Conservation (phyloP, 208 protist species). For the Crithidia fasciculata region DNA sequence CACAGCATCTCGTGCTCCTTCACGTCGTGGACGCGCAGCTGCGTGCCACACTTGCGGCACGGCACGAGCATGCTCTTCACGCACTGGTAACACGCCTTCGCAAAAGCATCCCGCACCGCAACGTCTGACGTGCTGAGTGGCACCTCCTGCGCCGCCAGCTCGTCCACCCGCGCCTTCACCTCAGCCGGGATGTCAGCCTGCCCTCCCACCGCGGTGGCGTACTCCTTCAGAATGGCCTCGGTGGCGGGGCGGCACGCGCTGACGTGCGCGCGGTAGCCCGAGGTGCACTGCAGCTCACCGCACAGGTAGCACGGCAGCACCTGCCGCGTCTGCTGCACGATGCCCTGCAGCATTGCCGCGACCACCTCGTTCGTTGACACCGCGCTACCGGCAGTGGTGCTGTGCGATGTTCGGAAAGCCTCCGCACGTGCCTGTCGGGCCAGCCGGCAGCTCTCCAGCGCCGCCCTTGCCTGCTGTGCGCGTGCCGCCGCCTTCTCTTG, state of each 20-base stretch:
- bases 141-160: constrained; percentile 23
- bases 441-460: constrained; percentile 22
- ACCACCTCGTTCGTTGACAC: constrained; percentile 43
- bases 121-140: constrained; percentile 29
- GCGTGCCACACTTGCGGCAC: constrained; percentile 60
- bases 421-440: constrained; percentile 7
- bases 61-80: constrained; percentile 61
- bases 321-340: constrained; percentile 66
- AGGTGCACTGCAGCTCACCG: constrained; percentile 55
- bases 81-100: constrained; percentile 49
- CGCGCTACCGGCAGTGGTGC: neutral
- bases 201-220: constrained; percentile 17
- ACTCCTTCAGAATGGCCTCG: constrained; percentile 42
- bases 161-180: constrained; percentile 21
- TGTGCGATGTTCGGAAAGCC: constrained; percentile 1
- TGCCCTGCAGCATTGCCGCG: constrained; percentile 61
- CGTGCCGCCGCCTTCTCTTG: constrained; percentile 24
- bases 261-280: constrained; percentile 62
- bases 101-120: constrained; percentile 38
- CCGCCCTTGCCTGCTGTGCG: constrained; percentile 15
- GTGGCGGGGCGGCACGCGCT: constrained; percentile 48
- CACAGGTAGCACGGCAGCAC: constrained; percentile 81
- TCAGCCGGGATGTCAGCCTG: constrained; percentile 18
- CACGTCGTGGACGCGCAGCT: constrained; percentile 69
- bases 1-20: constrained; percentile 79